Base-by-base conservation (phyloP, 306 rosid genomes). In the Pyrus pyrifolia region DNA sequence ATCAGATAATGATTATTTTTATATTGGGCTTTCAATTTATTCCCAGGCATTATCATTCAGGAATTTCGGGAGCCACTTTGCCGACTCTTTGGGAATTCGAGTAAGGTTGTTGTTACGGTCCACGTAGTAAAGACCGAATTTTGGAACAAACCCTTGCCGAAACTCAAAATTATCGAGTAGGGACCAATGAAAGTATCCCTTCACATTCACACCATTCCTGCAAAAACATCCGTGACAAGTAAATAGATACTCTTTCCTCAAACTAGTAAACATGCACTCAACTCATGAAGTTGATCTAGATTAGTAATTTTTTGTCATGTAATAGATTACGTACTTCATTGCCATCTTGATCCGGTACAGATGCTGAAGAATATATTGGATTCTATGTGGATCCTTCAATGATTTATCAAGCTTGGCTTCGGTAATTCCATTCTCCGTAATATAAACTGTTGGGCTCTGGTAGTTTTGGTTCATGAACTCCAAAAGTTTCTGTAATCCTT, bases 101-200 rank as follows among this genome's bases (percentile, higher is more conserved):
- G 60, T 76, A 62, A 79, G 73, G 22, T 61, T 46, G 64, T 82
- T 10, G 0, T 77, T 52, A 59, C 72, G 74, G 25, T 82, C 79
- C 4, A 82, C n/a, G 42, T 76, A 68, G 74, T 76, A 73, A 68
- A 80, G 65, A 2, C 88, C 83, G 64, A 25, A 65, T 68, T 73
- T 73, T 5, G 13, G 1, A 23, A 13, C 51, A 55, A 15, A 79
- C 1, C 86, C 84, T 2, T 2, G 25, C n/a, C 18, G 22, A 79
- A 81, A 82, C 57, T 85, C 88, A 46, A 35, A 85, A 22, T 73
- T 74, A 44, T 75, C 79, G 19, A 78, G 76, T 33, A 79, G 66
- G 3, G 79, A 5, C 79, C 83, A 81, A 1, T 27, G 55, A 33
- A 81, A 81, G 21, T 85, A 85, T 30, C 83, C 88, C 21, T 45